Conservation (phyloP, 352 stramenopile genomes). For the Phytophthora foliorum region DNA sequence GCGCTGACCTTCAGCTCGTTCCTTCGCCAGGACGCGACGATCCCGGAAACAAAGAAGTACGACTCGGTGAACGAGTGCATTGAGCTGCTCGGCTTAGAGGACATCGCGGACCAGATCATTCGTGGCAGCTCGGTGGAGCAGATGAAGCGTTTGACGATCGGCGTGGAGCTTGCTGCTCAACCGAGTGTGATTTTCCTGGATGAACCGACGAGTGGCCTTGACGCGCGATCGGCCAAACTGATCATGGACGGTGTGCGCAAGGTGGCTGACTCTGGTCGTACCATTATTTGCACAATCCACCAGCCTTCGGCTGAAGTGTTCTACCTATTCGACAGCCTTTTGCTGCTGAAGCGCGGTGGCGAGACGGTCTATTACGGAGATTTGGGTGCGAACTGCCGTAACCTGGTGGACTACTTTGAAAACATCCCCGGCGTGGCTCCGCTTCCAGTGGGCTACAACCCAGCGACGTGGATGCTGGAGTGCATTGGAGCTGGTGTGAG, state of each 20-base stretch:
- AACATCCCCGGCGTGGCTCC: slow-evolving; percentile 44
- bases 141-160: slow-evolving; percentile 53
- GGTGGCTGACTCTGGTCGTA: slow-evolving; percentile 21
- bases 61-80: slow-evolving; percentile 42
- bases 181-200: too few relatives aligned
- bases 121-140: slow-evolving; percentile 33
- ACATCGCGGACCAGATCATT: slow-evolving; percentile 46
- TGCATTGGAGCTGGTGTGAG: slow-evolving; percentile 55
- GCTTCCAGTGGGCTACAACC: slow-evolving; percentile 43
- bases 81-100: slow-evolving; percentile 30
- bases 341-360: background rate
- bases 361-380: background rate
- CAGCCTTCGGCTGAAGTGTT: slow-evolving; percentile 55
- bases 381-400: slow-evolving; percentile 44
- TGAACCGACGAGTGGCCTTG: too few relatives aligned
- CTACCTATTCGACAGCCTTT: background rate
- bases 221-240: too few relatives aligned
- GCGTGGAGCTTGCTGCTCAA: too few relatives aligned
- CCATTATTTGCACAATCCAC: slow-evolving; percentile 90
- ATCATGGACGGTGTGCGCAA: slow-evolving; percentile 35
- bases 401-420: slow-evolving; percentile 31
- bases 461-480: slow-evolving; percentile 44
- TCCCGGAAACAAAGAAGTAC: too few relatives aligned
- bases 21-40: too few relatives aligned
- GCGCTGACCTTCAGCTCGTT: too few relatives aligned